Percentiles rank a stretch among this genome's conserved stretches.
Evolutionary conservation across 306 rosid species (phyloP).

Genomic region (Rubus idaeus): DNA sequence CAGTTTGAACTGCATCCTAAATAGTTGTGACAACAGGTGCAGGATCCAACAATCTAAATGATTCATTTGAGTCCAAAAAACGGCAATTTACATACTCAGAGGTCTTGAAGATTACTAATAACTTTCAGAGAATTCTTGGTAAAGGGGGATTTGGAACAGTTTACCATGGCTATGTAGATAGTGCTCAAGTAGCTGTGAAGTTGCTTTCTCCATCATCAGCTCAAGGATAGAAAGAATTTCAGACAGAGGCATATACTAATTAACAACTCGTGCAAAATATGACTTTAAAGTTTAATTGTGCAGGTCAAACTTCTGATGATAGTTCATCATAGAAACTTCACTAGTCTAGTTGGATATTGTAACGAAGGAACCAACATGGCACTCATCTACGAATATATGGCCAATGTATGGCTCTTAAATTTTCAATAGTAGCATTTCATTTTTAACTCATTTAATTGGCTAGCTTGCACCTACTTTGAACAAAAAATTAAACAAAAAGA

Average conservation of each 20-base stretch:
- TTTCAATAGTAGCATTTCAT: no score
- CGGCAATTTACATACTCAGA: constrained; percentile 51
- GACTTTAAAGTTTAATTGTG: neutral
- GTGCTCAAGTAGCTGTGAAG: constrained; percentile 60
- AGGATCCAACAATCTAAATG: neutral
- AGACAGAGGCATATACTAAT: constrained; percentile 48
- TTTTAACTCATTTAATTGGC: neutral
- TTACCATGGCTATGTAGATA: constrained; percentile 35
- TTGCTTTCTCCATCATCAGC: constrained; percentile 42
- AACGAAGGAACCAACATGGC: no score
- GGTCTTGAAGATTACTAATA: constrained; percentile 32
- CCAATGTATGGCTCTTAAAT: constrained; percentile 15
- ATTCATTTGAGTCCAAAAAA: constrained; percentile 36
- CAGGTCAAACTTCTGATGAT: constrained; percentile 43
- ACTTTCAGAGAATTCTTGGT: constrained; percentile 36
- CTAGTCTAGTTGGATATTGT: constrained; percentile 17
- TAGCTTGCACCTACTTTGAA: neutral
- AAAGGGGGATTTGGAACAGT: constrained; percentile 60
- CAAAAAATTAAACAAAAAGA: neutral
- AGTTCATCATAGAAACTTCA: constrained; percentile 52
- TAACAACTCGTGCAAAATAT: neutral
- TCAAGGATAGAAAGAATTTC: constrained; percentile 48
- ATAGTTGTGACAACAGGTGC: neutral
- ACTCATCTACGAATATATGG: no score
- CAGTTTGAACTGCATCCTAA: no score